Evolutionary conservation across 139 green algal species (phyloP).

Genomic region (Chlamydomonas eustigma): DNA sequence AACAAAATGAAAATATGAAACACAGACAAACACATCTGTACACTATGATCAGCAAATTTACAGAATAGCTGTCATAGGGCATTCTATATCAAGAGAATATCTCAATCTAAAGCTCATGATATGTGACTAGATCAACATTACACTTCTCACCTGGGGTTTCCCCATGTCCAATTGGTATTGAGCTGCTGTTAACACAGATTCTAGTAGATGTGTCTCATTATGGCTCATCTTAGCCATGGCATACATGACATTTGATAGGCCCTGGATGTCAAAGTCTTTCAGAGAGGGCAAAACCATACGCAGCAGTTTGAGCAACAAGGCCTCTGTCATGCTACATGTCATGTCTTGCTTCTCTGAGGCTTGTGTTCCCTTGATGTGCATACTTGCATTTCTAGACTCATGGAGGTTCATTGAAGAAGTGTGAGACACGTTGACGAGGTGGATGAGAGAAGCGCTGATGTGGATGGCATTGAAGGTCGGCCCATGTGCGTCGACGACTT

Average conservation of each 20-base stretch:
- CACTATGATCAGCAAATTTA: too few species aligned
- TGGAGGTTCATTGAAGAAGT: background rate
- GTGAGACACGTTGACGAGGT: background rate
- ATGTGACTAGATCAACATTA: too few species aligned
- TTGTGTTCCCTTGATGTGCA: background rate
- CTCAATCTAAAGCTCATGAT: background rate
- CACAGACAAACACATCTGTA: too few species aligned
- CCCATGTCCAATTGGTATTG: constrained; percentile 5
- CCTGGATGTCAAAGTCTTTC: constrained; percentile 4
- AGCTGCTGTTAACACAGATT: background rate
- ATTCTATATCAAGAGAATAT: background rate
- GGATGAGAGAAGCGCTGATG: constrained; percentile 4
- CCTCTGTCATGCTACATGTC: background rate
- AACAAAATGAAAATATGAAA: too few species aligned
- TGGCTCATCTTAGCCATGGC: background rate
- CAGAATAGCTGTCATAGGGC: background rate
- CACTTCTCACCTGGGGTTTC: background rate
- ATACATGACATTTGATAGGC: background rate
- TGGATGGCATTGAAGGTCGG: constrained; percentile 1
- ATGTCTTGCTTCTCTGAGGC: background rate
- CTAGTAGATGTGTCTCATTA: background rate
- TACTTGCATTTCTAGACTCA: background rate
- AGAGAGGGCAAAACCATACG: background rate
- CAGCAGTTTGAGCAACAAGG: background rate
- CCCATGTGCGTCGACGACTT: background rate